Evolutionary conservation across 192 early-diverging fungal species (phyloP), one percentile per base, ranked within the genome.

Genomic region (Dissophora globulifera): DNA sequence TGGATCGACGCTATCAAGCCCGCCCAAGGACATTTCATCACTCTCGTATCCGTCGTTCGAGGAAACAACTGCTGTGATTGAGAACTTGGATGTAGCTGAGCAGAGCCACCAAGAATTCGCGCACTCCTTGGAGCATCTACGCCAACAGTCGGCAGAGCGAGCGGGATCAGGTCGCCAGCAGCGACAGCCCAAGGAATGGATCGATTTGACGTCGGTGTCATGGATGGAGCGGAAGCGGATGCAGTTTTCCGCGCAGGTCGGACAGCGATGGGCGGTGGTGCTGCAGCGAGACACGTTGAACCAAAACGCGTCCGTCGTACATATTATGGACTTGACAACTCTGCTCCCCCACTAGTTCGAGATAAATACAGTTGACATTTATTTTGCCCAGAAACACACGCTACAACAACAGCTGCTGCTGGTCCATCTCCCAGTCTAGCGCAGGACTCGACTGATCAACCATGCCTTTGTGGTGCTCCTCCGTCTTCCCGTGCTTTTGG

Each of bases 201-300:
- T 67, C 17, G 35, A 67, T 15, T 58, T 67, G 55, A 58, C 48
- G 9, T 67, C 65, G 16, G 55, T 67, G 1, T 40, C 65, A 4
- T 50, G 32, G 35, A 58, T 50, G 48, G 65, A 38, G 31, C 54
- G 47, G 25, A 67, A 67, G 29, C 29, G 32, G 23, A 22, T 67
- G 12, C 54, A 50, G 8, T 67, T 67, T 17, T 48, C 65, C 11
- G 35, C 54, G 11, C 65, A 58, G 15, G 1, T 26, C n/a, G 48
- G 27, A 4, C 55, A 67, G 33, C 65, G 26, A 1, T 67, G 65
- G 65, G 38, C 42, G 26, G 26, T 50, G 0, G 33, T 67, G 13
- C 54, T 31, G 11, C 65, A 67, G 32, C 54, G 51, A n/a, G 55
- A 57, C 30, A 41, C 22, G 23, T 40, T 48, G 1, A 50, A 15